Conservation (phyloP, 2,329 filamentous ascomycete genomes). For the Colletotrichum caudatum region DNA sequence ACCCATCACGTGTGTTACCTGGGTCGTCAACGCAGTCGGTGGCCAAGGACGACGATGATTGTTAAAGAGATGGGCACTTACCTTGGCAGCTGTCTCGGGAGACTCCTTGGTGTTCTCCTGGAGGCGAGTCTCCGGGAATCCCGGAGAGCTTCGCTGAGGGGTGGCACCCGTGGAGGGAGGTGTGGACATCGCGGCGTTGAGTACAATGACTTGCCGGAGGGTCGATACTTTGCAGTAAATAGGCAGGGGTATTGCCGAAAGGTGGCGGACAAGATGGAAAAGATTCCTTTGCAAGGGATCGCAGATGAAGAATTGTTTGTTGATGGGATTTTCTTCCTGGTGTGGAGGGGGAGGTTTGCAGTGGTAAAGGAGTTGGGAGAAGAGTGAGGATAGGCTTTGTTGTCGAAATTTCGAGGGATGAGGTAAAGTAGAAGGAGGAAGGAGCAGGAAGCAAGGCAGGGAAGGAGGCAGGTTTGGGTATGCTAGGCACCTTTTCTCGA, state of each 20-base stretch:
- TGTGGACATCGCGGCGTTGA: constrained; percentile 34
- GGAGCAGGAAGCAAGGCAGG: constrained; percentile 15
- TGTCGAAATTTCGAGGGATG: neutral
- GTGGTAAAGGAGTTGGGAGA: constrained; percentile 24
- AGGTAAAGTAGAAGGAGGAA: constrained; percentile 10
- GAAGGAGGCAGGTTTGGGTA: constrained; percentile 27
- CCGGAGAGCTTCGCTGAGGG: constrained; percentile 35
- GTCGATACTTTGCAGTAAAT: constrained; percentile 37
- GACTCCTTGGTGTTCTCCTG: constrained; percentile 42
- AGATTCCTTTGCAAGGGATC: constrained; percentile 32
- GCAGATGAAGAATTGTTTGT: constrained; percentile 11
- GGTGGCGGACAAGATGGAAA: constrained; percentile 38
- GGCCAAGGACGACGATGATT: neutral
- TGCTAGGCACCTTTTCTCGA: constrained; percentile 4
- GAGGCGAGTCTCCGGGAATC: constrained; percentile 37
- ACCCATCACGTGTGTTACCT: neutral
- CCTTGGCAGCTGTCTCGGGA: constrained; percentile 13
- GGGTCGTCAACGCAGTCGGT: neutral
- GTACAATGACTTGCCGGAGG: constrained; percentile 15
- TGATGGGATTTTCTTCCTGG: constrained; percentile 16
- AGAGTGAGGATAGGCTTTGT: constrained; percentile 14
- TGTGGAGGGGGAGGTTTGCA: constrained; percentile 20
- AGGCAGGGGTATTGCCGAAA: constrained; percentile 31
- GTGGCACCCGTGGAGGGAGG: constrained; percentile 27
- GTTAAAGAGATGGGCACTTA: constrained; percentile 6